Evolutionary conservation across 1,284 basidiomycete genomes (phyloP).

Genomic region (Tilletia setariae): DNA sequence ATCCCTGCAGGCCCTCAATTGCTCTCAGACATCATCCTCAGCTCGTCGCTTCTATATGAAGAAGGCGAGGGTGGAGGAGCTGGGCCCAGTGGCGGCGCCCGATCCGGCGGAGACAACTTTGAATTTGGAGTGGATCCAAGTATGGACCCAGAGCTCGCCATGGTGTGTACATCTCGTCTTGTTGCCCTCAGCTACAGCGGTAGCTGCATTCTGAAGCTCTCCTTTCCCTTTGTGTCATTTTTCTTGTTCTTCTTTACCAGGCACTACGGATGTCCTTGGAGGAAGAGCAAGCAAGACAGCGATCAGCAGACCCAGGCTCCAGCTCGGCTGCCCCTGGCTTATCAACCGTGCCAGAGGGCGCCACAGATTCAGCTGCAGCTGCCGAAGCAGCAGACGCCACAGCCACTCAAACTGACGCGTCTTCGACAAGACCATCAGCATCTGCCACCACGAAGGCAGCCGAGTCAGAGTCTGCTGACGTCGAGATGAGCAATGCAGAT

Average conservation of each 20-base stretch:
- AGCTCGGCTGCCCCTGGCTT: slow-evolving; percentile 17
- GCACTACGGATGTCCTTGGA: slow-evolving; percentile 96
- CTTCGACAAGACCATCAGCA: background rate
- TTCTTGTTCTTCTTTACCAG: slow-evolving; percentile 57
- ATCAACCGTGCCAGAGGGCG: slow-evolving; percentile 22
- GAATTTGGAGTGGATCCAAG: slow-evolving; percentile 91
- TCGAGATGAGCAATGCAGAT: slow-evolving; percentile 39
- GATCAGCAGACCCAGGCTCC: slow-evolving; percentile 34
- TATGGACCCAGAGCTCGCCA: slow-evolving; percentile 92
- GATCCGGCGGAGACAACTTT: slow-evolving; percentile 57
- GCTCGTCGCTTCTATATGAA: slow-evolving; percentile 79
- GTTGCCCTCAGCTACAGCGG: background rate
- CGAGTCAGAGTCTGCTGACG: slow-evolving; percentile 25
- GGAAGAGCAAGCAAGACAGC: slow-evolving; percentile 84
- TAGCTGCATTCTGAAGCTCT: slow-evolving; percentile 4
- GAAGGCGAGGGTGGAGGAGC: slow-evolving; percentile 64
- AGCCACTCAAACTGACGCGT: slow-evolving; percentile 15
- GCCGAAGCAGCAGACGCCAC: slow-evolving; percentile 18
- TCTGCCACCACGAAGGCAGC: background rate
- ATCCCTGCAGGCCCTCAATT: slow-evolving; percentile 72
- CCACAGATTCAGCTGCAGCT: slow-evolving; percentile 38
- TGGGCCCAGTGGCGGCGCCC: slow-evolving; percentile 44
- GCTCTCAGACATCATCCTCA: slow-evolving; percentile 76
- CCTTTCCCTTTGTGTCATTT: background rate
- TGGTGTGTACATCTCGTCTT: slow-evolving; percentile 64